phyloP scores from a whole-genome alignment of 2,329 filamentous ascomycete genomes.

The Pyrenophora teres region DNA sequence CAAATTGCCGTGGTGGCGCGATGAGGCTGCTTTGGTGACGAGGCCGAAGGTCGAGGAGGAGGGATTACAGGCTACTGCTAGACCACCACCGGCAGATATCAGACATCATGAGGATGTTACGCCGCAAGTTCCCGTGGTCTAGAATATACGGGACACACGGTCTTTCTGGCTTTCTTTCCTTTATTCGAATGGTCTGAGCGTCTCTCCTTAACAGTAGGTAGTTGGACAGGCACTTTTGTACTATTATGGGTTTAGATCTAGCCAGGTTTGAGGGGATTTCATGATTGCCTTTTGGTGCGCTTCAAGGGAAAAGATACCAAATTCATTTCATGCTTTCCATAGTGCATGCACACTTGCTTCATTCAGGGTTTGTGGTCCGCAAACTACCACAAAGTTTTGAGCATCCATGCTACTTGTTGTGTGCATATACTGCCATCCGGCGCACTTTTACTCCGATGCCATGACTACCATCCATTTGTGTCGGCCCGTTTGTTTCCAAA shows the following conservation, averaged over 20 bases:
- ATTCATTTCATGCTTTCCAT: conserved; percentile 13
- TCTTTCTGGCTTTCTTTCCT: too few relatives aligned
- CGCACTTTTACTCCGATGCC: too few relatives aligned
- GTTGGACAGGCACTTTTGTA: too few relatives aligned
- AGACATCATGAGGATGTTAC: conserved; percentile 7
- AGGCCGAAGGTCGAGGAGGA: conserved; percentile 11
- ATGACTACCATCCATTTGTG: not conserved
- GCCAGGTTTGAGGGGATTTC: not conserved
- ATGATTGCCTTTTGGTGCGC: not conserved
- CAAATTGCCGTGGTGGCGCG: conserved; percentile 44
- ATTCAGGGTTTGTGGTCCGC: not conserved
- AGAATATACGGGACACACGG: not conserved
- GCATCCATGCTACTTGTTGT: too few relatives aligned
- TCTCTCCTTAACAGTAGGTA: too few relatives aligned
- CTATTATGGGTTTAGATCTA: not conserved
- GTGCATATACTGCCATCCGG: too few relatives aligned
- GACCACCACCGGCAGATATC: conserved; percentile 12
- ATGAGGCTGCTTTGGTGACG: conserved; percentile 24
- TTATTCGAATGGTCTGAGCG: too few relatives aligned
- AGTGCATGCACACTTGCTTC: not conserved
- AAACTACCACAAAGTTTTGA: too few relatives aligned
- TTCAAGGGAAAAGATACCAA: conserved; percentile 20
- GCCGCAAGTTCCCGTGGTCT: conserved; percentile 9
- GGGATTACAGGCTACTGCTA: not conserved
- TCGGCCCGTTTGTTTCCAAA: not conserved